phyloP scores from a whole-genome alignment of 441 rosid genomes.

The Erodium texanum region DNA sequence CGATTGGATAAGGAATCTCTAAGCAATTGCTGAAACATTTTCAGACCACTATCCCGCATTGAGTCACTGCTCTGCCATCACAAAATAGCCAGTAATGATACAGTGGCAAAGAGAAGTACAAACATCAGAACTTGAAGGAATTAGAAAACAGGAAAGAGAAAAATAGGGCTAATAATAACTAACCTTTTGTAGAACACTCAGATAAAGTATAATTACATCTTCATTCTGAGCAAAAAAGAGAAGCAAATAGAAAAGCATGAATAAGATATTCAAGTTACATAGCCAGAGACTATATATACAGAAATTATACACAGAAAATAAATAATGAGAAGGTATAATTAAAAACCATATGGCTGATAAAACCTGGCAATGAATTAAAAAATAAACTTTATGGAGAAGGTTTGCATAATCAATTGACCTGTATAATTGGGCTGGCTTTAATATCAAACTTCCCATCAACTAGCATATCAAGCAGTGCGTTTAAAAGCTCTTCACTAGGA shows the following conservation, averaged over 20 bases:
- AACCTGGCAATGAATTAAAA: not conserved
- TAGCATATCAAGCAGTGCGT: slow-evolving; percentile 95
- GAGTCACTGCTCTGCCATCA: slow-evolving; percentile 99
- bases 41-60: slow-evolving; percentile 79
- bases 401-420: slow-evolving; percentile 40
- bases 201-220: slow-evolving; percentile 89
- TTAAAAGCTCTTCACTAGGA: slow-evolving; percentile 79
- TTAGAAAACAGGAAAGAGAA: slow-evolving; percentile 6
- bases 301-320: not conserved
- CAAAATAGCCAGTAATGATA: slow-evolving; percentile 41
- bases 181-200: slow-evolving; percentile 96
- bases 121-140: slow-evolving; percentile 8
- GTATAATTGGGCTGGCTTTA: slow-evolving; percentile 55
- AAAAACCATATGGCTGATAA: not conserved
- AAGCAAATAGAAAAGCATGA: slow-evolving; percentile 20
- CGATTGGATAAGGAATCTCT: slow-evolving; percentile 93
- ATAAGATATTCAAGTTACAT: slow-evolving; percentile 6
- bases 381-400: slow-evolving; percentile 15
- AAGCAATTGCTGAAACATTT: slow-evolving; percentile 73
- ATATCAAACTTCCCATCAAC: slow-evolving; percentile 91
- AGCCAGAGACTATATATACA: slow-evolving; percentile 4
- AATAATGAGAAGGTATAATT: not conserved
- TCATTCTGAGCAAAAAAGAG: slow-evolving; percentile 65
- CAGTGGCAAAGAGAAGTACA: slow-evolving; percentile 10
- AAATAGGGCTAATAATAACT: slow-evolving; percentile 19